These are phyloP conservation scores for Mycena epipterygia DNA, from an alignment of 768 basidiomycete species.

Conservation along the genomic window DNA sequence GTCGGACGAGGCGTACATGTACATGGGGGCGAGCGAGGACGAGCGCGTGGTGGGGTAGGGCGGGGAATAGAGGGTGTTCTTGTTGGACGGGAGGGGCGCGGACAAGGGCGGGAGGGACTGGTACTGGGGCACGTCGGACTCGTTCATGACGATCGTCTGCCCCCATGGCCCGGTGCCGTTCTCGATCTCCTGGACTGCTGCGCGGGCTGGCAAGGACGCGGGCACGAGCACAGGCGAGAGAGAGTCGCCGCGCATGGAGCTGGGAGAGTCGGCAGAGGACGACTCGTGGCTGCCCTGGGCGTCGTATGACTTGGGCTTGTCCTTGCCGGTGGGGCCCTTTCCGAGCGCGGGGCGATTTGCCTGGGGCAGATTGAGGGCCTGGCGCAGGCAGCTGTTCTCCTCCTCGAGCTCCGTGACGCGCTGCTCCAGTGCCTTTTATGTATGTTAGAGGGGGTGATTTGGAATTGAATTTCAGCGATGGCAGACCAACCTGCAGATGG, in stretches of 20 bases:
- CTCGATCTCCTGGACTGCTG: constrained; percentile 61
- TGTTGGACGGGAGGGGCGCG: constrained; percentile 62
- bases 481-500: constrained; percentile 77
- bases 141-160: constrained; percentile 66
- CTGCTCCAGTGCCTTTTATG: constrained; percentile 76
- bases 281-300: constrained; percentile 54
- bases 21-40: constrained; percentile 30
- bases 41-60: constrained; percentile 31
- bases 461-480: no score
- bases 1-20: constrained; percentile 23
- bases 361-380: constrained; percentile 79
- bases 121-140: constrained; percentile 49
- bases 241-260: constrained; percentile 72
- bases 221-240: constrained; percentile 72
- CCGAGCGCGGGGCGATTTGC: constrained; percentile 81
- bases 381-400: constrained; percentile 83
- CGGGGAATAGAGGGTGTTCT: constrained; percentile 15
- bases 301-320: constrained; percentile 75
- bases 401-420: constrained; percentile 87
- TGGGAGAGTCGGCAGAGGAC: constrained; percentile 59
- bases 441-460: constrained; percentile 44
- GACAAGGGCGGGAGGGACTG: constrained; percentile 63
- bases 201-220: constrained; percentile 62
- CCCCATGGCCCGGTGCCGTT: constrained; percentile 60
- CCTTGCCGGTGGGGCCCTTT: constrained; percentile 90